A percentile compares a stretch with the other conserved stretches of the same genome.
These are phyloP conservation scores for Epicoccum nigrum DNA, from an alignment of 2,329 filamentous ascomycete genomes.

Conservation along the genomic window DNA sequence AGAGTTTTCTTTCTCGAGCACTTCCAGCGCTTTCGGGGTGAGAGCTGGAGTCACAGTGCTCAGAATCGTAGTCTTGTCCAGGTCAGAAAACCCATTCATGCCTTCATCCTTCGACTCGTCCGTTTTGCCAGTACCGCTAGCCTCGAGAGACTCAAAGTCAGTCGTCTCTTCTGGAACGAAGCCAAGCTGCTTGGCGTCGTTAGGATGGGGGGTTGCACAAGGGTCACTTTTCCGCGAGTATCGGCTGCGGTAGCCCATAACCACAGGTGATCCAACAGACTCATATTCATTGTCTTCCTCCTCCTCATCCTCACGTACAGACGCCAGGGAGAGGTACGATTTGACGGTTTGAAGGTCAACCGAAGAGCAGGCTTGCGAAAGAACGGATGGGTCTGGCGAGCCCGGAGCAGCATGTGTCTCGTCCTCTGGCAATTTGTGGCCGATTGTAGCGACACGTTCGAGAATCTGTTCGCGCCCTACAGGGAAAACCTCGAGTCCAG, in stretches of 20 bases:
- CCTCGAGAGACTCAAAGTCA: constrained; percentile 20
- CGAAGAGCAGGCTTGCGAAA: constrained; percentile 41
- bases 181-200: constrained; percentile 23
- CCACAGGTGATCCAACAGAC: constrained; percentile 28
- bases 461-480: constrained; percentile 36
- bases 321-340: constrained; percentile 36
- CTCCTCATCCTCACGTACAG: constrained; percentile 36
- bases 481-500: constrained; percentile 39
- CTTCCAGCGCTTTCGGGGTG: constrained; percentile 17
- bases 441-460: constrained; percentile 37
- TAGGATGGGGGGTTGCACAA: constrained; percentile 20
- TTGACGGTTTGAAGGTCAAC: constrained; percentile 35
- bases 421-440: constrained; percentile 35
- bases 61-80: constrained; percentile 16
- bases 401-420: constrained; percentile 22
- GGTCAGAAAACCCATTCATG: constrained; percentile 19
- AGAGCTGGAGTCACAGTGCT: constrained; percentile 20
- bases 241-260: constrained; percentile 15
- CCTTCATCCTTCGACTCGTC: constrained; percentile 24
- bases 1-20: constrained; percentile 2
- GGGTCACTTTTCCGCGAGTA: constrained; percentile 23
- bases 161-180: constrained; percentile 2
- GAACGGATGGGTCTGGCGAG: constrained; percentile 32
- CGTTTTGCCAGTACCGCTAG: constrained; percentile 21
- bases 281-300: constrained; percentile 24